Percentiles rank a stretch among this genome's conserved stretches.
Conservation (phyloP, 2,329 filamentous ascomycete species). For the Trichophyton mentagrophytes region DNA sequence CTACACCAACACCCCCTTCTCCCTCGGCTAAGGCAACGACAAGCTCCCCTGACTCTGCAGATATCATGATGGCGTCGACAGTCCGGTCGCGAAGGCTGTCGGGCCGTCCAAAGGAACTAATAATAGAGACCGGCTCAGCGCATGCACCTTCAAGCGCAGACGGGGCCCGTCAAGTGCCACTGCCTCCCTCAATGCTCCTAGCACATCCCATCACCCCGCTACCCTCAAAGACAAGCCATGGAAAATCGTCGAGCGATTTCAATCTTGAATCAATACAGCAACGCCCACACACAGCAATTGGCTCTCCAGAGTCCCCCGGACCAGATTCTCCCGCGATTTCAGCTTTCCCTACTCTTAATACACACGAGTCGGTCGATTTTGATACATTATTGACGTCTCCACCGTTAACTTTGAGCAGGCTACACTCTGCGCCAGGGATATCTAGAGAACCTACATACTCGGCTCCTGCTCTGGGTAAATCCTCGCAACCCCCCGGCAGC, state of each 20-base stretch:
- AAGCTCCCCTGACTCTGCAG: conserved; percentile 17
- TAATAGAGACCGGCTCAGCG: conserved; percentile 61
- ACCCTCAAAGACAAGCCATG: conserved; percentile 13
- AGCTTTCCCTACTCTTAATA: conserved; percentile 32
- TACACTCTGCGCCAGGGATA: conserved; percentile 28
- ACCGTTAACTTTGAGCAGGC: conserved; percentile 25
- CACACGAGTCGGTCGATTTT: conserved; percentile 29
- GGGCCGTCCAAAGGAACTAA: conserved; percentile 66
- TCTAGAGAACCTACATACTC: not conserved
- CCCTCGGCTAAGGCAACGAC: conserved; percentile 11
- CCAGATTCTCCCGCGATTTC: conserved; percentile 31
- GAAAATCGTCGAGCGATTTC: not conserved
- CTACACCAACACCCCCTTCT: conserved; percentile 11
- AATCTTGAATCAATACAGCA: not conserved
- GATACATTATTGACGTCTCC: conserved; percentile 20
- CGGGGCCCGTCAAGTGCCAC: conserved; percentile 19
- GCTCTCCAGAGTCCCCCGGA: conserved; percentile 24
- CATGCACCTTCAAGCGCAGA: conserved; percentile 13
- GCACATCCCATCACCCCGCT: conserved; percentile 18
- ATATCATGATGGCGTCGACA: conserved; percentile 32
- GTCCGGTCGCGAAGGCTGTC: conserved; percentile 69
- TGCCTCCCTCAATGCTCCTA: conserved; percentile 18
- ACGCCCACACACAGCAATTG: conserved; percentile 13
- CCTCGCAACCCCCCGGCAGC: not conserved
- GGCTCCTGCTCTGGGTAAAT: not conserved